A percentile compares a stretch with the other conserved stretches of the same genome.
Conservation (phyloP, 768 basidiomycete genomes). For the Naganishia randhawae region DNA sequence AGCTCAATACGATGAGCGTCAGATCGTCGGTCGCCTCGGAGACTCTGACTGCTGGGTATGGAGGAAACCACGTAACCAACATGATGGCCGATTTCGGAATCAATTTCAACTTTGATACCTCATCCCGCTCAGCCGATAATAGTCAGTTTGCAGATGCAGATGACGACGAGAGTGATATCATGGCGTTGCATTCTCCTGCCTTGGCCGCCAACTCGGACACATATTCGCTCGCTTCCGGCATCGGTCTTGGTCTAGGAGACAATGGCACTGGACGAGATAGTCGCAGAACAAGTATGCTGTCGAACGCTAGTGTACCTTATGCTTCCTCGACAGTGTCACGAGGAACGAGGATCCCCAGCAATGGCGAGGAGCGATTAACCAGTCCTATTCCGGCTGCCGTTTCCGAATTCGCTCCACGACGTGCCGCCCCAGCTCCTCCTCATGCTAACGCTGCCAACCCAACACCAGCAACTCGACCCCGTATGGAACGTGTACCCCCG, state of each 20-base stretch:
- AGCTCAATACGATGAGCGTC: conserved; percentile 69
- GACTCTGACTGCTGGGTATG: conserved; percentile 35
- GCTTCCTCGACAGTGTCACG: conserved; percentile 7
- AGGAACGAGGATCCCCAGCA: conserved; percentile 8
- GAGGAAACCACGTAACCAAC: conserved; percentile 4
- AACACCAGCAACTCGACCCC: background rate
- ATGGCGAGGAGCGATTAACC: conserved; percentile 14
- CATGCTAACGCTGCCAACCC: background rate
- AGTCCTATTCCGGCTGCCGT: background rate
- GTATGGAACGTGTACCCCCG: conserved; percentile 15
- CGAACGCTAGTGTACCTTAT: conserved; percentile 12
- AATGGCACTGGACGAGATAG: conserved; percentile 18
- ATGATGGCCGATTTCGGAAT: conserved; percentile 14
- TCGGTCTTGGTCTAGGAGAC: conserved; percentile 44
- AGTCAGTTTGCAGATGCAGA: conserved; percentile 53
- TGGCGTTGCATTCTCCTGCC: conserved; percentile 37
- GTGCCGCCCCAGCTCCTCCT: conserved; percentile 14
- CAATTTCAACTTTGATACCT: conserved; percentile 26
- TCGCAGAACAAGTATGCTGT: conserved; percentile 21
- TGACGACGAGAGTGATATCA: conserved; percentile 49
- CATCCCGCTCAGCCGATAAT: conserved; percentile 32
- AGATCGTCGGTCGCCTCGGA: conserved; percentile 53
- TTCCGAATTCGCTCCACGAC: conserved; percentile 14
- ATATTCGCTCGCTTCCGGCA: conserved; percentile 19
- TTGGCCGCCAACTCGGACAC: conserved; percentile 16